phyloP scores from a whole-genome alignment of 352 stramenopile genomes.

The Pythium inflatum region DNA sequence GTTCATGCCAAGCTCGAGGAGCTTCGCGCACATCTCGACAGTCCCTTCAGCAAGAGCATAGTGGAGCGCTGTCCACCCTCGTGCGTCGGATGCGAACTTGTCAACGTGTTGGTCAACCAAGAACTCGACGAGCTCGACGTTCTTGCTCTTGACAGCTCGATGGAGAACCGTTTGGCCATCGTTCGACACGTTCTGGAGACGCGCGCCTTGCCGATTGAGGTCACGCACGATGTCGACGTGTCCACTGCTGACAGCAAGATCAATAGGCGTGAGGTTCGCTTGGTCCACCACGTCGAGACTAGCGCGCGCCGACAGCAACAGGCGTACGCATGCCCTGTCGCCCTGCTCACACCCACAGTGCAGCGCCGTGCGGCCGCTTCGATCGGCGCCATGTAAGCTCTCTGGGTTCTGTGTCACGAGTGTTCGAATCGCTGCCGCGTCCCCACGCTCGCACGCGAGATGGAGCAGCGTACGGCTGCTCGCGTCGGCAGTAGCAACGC shows the following conservation, averaged over 20 bases:
- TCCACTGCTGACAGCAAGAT: constrained; percentile 43
- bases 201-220: constrained; percentile 41
- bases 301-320: not conserved
- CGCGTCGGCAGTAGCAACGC: not conserved
- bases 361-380: not conserved
- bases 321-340: no score
- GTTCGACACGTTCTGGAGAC: constrained; percentile 23
- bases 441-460: not conserved
- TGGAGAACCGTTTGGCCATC: constrained; percentile 34
- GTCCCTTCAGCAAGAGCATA: not conserved
- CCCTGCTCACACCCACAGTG: not conserved
- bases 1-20: not conserved
- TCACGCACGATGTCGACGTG: constrained; percentile 41
- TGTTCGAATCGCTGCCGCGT: not conserved
- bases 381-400: not conserved
- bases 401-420: not conserved
- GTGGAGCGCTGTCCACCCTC: constrained; percentile 1
- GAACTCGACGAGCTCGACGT: not conserved
- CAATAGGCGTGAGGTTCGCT: constrained; percentile 41
- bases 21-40: not conserved
- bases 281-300: constrained; percentile 13
- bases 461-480: not conserved
- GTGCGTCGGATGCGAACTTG: not conserved
- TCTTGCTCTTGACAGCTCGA: constrained; percentile 26
- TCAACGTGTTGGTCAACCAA: not conserved